Evolutionary conservation across 208 protist species (phyloP), one percentile per base, ranked within the genome.

Genomic region (Herpetomonas tarakana): DNA sequence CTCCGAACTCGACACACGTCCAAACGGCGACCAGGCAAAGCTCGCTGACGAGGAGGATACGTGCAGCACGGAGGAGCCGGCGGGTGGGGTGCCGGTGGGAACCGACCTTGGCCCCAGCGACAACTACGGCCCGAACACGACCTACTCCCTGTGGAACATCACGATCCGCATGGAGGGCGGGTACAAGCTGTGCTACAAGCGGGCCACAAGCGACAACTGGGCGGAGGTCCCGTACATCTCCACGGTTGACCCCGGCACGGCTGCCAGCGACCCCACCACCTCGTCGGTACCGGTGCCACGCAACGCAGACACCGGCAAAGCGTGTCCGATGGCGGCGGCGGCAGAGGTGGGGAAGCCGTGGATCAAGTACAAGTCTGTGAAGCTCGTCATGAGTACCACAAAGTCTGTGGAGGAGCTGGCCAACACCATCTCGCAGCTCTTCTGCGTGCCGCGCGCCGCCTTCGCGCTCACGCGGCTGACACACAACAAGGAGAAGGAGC

Each of bases 111-210:
- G 69, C 2, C 83, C 82, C 0, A 65, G n/a, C 6, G 78, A 86
- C 62, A 70, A 86, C 76, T 86, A 81, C 68, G 83, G 86, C 27
- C 83, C 78, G 3, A 59, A 75, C 56, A 88, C 86, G 9, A 88
- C 75, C 2, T 86, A 80, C 58, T 71, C 78, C 0, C 59, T 80
- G 19, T 92, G 84, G 84, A 68, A 30, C 51, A 82, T 73, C 61
- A 69, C 50, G 11, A 62, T 88, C 27, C 51, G 55, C n/a, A 41
- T 78, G 24, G 59, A 39, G 12, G 88, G 84, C 19, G 53, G 70
- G 44, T 94, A 69, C 65, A 87, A 87, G 61, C 69, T 91, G n/a
- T 94, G 84, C 68, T 91, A 90, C 73, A 61, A 65, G 52, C 79
- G 78, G 46, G 72, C 71, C 25, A 47, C 47, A 0, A 39, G 30